phyloP scores from a whole-genome alignment of 495 filamentous ascomycete genomes.

The Apiosordaria backusii region DNA sequence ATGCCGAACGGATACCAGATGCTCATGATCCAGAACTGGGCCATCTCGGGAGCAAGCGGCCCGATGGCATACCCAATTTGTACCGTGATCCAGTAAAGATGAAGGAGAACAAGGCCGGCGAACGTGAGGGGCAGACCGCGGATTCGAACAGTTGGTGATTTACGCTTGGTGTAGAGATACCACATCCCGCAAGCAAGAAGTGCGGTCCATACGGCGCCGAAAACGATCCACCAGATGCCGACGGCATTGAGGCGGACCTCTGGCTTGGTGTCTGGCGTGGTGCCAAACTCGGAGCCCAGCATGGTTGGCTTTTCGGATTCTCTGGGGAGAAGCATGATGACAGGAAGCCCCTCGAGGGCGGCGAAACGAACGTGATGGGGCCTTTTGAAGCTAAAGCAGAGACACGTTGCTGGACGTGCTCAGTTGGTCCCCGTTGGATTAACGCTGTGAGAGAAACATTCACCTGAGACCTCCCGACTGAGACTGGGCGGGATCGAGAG shows the following conservation, averaged over 20 bases:
- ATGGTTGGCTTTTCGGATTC: constrained; percentile 11
- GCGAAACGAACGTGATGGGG: constrained; percentile 9
- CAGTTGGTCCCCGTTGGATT: background rate
- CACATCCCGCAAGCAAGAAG: constrained; percentile 50
- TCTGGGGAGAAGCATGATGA: constrained; percentile 27
- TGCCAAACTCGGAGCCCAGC: constrained; percentile 35
- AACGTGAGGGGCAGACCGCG: constrained; percentile 59
- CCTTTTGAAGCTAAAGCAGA: background rate
- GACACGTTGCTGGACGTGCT: background rate
- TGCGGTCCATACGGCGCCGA: constrained; percentile 54
- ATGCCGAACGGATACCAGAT: constrained; percentile 67
- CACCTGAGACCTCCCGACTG: background rate
- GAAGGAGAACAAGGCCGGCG: constrained; percentile 56
- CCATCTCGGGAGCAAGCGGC: constrained; percentile 46
- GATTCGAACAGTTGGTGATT: constrained; percentile 58
- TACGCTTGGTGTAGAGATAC: constrained; percentile 54
- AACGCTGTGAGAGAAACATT: background rate
- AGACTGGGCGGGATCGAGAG: background rate
- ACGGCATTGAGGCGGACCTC: constrained; percentile 24
- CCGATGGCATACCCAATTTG: constrained; percentile 61
- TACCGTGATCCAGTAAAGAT: constrained; percentile 59
- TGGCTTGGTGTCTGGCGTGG: constrained; percentile 28
- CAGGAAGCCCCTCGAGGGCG: constrained; percentile 1
- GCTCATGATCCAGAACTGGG: constrained; percentile 72
- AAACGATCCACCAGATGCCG: constrained; percentile 32